Percentiles rank a stretch among this genome's conserved stretches.
phyloP scores from a whole-genome alignment of 495 filamentous ascomycete genomes.

The Daldinia bambusicola region DNA sequence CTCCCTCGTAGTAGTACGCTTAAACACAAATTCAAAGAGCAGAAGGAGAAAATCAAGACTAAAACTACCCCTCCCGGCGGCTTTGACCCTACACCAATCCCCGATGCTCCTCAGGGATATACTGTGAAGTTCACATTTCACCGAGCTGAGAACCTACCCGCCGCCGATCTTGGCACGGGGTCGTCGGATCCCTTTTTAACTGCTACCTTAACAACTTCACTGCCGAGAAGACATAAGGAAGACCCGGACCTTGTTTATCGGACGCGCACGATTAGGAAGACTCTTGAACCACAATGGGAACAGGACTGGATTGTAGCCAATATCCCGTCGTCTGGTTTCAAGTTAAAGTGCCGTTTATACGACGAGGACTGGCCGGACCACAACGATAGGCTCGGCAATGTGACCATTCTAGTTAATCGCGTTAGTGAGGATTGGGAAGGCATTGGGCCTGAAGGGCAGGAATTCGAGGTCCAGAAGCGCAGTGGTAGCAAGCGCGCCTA shows the following conservation, averaged over 20 bases:
- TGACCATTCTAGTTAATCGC: slow-evolving; percentile 68
- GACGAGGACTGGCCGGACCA: slow-evolving; percentile 90
- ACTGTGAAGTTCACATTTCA: slow-evolving; percentile 88
- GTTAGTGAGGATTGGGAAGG: slow-evolving; percentile 74
- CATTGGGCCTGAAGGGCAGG: slow-evolving; percentile 63
- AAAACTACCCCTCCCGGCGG: slow-evolving; percentile 78
- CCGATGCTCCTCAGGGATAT: slow-evolving; percentile 76
- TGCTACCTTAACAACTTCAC: slow-evolving; percentile 69
- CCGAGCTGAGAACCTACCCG: slow-evolving; percentile 79
- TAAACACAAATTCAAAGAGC: slow-evolving; percentile 62
- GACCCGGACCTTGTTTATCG: slow-evolving; percentile 76
- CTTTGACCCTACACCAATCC: slow-evolving; percentile 80
- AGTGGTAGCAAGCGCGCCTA: slow-evolving; percentile 88
- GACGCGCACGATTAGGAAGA: slow-evolving; percentile 76
- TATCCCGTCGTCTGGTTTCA: slow-evolving; percentile 79
- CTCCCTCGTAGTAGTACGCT: slow-evolving; percentile 34
- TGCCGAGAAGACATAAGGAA: slow-evolving; percentile 81
- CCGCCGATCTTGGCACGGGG: slow-evolving; percentile 78
- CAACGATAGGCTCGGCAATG: slow-evolving; percentile 88
- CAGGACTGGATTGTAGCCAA: slow-evolving; percentile 88
- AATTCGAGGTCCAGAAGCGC: slow-evolving; percentile 81
- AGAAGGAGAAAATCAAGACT: slow-evolving; percentile 67
- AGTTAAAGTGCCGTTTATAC: slow-evolving; percentile 80
- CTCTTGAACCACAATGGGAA: slow-evolving; percentile 81
- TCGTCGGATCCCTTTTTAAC: slow-evolving; percentile 86